phyloP scores from a whole-genome alignment of 345 rosid species.

The Corymbia maculata region DNA sequence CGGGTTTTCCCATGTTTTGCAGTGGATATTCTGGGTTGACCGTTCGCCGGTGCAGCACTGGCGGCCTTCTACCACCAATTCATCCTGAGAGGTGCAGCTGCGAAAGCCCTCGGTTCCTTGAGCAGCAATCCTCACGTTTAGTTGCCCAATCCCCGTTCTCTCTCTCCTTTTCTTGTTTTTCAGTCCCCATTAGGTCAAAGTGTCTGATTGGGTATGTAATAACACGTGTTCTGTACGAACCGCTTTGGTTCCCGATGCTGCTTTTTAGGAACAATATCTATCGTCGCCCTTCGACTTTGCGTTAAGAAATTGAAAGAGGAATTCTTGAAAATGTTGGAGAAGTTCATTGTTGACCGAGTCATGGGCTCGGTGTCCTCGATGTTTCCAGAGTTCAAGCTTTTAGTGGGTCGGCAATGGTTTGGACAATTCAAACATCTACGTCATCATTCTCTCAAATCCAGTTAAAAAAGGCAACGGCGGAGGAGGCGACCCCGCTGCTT shows the following conservation, averaged over 20 bases:
- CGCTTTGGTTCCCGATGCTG: background rate
- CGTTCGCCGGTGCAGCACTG: constrained; percentile 75
- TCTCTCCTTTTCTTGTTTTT: background rate
- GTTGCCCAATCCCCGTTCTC: background rate
- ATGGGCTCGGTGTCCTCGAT: background rate
- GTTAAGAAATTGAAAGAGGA: background rate
- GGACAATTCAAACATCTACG: background rate
- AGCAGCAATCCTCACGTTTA: constrained; percentile 51
- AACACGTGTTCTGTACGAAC: background rate
- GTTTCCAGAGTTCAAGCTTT: background rate
- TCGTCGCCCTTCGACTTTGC: background rate
- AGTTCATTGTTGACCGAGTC: background rate
- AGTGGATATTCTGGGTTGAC: constrained; percentile 96
- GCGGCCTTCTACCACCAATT: constrained; percentile 88
- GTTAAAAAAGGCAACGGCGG: background rate
- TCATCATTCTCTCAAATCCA: background rate
- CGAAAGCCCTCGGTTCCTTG: constrained; percentile 77
- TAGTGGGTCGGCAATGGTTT: background rate
- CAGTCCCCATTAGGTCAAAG: background rate
- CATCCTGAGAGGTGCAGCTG: constrained; percentile 76
- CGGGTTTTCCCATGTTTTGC: background rate
- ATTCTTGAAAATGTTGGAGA: background rate
- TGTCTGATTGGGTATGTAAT: background rate
- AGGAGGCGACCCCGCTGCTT: background rate
- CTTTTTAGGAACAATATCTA: background rate